A percentile compares a stretch with the other conserved stretches of the same genome.
These are phyloP conservation scores for Glomus cerebriforme DNA, from an alignment of 192 early-diverging fungal genomes.

Conservation along the genomic window DNA sequence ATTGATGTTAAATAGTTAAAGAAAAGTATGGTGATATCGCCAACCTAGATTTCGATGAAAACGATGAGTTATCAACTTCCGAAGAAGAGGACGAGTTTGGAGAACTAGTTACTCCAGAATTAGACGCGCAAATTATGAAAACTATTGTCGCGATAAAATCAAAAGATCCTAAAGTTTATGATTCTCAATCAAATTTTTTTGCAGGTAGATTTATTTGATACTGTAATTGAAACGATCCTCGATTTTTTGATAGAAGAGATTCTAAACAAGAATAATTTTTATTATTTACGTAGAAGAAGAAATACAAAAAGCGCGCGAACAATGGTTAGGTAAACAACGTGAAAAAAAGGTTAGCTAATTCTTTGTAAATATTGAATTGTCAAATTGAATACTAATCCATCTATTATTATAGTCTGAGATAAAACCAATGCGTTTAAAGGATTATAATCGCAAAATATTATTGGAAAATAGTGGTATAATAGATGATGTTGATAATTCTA, in stretches of 20 bases:
- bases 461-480: conserved; percentile 62
- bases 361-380: not conserved
- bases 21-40: conserved; percentile 63
- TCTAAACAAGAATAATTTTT: not conserved
- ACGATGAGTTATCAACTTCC: conserved; percentile 58
- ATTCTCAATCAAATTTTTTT: conserved; percentile 77
- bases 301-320: conserved; percentile 56
- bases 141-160: conserved; percentile 80
- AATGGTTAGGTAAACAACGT: conserved; percentile 70
- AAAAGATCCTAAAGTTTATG: conserved; percentile 83
- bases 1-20: conserved; percentile 46
- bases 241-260: not conserved
- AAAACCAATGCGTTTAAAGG: conserved; percentile 79
- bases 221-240: too few species aligned
- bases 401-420: conserved; percentile 25
- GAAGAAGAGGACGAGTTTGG: conserved; percentile 80
- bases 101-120: conserved; percentile 81
- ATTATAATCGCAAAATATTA: conserved; percentile 82
- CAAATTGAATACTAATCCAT: not conserved
- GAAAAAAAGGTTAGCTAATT: conserved; percentile 36
- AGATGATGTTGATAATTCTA: conserved; percentile 49
- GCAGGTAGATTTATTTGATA: conserved; percentile 33
- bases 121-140: conserved; percentile 93
- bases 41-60: conserved; percentile 41
- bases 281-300: conserved; percentile 46